phyloP scores from a whole-genome alignment of 1,284 basidiomycete genomes.

The Rhodotorula glutinis region DNA sequence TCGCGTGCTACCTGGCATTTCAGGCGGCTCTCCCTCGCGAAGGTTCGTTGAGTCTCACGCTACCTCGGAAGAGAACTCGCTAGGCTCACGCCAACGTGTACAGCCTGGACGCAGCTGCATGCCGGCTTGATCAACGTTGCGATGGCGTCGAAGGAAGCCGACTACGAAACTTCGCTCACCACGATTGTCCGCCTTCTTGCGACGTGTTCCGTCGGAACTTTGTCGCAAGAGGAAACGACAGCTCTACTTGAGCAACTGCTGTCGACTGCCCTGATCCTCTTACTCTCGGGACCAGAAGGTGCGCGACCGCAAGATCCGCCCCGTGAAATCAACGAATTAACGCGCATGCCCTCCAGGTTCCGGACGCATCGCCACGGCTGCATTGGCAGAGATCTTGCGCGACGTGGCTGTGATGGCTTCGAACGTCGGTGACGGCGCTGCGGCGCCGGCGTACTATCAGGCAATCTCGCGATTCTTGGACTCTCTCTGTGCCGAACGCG shows the following conservation, averaged over 20 bases:
- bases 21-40: neutral
- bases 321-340: neutral
- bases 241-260: neutral
- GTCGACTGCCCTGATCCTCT: neutral
- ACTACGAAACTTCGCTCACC: neutral
- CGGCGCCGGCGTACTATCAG: conserved; percentile 1
- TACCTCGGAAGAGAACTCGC: rapidly evolving
- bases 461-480: conserved; percentile 34
- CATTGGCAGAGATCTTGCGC: conserved; percentile 29
- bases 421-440: neutral
- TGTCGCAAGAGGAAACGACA: neutral
- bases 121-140: neutral
- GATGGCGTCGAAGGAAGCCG: neutral
- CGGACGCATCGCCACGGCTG: conserved; percentile 11
- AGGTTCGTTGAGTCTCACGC: conserved; percentile 2
- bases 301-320: neutral
- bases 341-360: conserved; percentile 13
- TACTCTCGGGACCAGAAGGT: conserved; percentile 34
- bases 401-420: conserved; percentile 21
- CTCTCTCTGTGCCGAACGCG: conserved; percentile 34
- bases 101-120: neutral
- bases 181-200: no score
- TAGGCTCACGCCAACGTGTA: neutral
- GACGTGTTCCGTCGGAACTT: neutral
- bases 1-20: conserved; percentile 27